phyloP scores from a whole-genome alignment of 768 basidiomycete genomes.

The Mrakia blollopis region DNA sequence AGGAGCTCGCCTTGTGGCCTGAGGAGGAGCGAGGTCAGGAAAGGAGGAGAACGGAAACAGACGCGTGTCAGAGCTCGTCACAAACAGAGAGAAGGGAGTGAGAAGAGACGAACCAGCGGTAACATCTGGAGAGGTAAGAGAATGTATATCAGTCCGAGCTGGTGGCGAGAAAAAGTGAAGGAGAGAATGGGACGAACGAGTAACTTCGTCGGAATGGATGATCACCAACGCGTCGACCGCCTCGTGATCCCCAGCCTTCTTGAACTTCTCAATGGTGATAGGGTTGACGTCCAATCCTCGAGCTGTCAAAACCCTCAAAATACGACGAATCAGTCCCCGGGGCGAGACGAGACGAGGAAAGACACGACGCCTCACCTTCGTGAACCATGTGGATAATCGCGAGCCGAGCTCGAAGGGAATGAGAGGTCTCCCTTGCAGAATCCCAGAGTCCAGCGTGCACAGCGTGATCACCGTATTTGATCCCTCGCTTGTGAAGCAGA shows the following conservation, averaged over 20 bases:
- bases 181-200: too few species aligned
- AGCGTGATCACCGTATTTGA: conserved; percentile 41
- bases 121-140: too few species aligned
- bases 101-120: too few species aligned
- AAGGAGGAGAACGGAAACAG: too few species aligned
- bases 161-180: too few species aligned
- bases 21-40: too few species aligned
- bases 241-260: conserved; percentile 59
- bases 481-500: conserved; percentile 54
- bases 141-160: too few species aligned
- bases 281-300: conserved; percentile 80
- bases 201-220: too few species aligned
- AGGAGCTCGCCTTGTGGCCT: too few species aligned
- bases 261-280: conserved; percentile 66
- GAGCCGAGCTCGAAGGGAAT: conserved; percentile 64
- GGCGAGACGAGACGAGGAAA: background rate
- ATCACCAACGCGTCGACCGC: conserved; percentile 61
- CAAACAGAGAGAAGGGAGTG: too few species aligned
- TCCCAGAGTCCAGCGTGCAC: conserved; percentile 79
- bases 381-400: conserved; percentile 68
- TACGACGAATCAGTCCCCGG: too few species aligned
- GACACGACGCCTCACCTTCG: conserved; percentile 4
- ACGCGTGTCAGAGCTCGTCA: too few species aligned
- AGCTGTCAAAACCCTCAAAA: conserved; percentile 51
- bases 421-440: conserved; percentile 62